A percentile compares a stretch with the other conserved stretches of the same genome.
Evolutionary conservation across 2,329 filamentous ascomycete genomes (phyloP).

Genomic region (Colletotrichum agaves): DNA sequence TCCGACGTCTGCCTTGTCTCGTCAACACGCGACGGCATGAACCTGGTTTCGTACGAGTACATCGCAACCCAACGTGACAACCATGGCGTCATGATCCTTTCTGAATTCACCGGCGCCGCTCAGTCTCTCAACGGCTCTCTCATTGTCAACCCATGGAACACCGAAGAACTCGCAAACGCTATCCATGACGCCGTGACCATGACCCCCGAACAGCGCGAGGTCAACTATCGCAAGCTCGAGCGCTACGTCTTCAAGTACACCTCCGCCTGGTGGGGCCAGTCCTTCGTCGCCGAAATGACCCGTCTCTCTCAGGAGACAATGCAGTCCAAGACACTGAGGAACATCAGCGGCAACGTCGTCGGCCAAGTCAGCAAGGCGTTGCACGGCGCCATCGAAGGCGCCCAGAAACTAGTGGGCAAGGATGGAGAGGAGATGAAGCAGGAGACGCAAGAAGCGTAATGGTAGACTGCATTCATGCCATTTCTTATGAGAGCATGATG

Average conservation of each 20-base stretch:
- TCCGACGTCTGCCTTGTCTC: conserved; percentile 93
- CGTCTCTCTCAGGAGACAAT: conserved; percentile 55
- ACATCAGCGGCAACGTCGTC: conserved; percentile 53
- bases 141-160: conserved; percentile 99
- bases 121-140: conserved; percentile 93
- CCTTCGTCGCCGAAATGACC: conserved; percentile 87
- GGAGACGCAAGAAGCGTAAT: conserved; percentile 29
- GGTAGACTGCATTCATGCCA: not conserved
- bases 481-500: conserved; percentile 35
- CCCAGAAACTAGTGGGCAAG: conserved; percentile 2
- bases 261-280: conserved; percentile 95
- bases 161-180: conserved; percentile 90
- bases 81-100: conserved; percentile 93
- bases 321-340: conserved; percentile 53
- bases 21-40: conserved; percentile 98
- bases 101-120: conserved; percentile 95
- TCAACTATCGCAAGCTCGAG: conserved; percentile 91
- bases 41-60: conserved; percentile 97
- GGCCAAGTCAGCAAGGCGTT: conserved; percentile 38
- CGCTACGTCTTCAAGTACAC: conserved; percentile 98
- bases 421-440: conserved; percentile 23
- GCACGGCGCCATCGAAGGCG: conserved; percentile 22
- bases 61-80: conserved; percentile 92
- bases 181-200: conserved; percentile 98
- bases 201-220: conserved; percentile 85